Percentiles rank a stretch among this genome's conserved stretches.
Conservation (phyloP, 345 rosid species). For the Cardamine chenopodiifolia region DNA sequence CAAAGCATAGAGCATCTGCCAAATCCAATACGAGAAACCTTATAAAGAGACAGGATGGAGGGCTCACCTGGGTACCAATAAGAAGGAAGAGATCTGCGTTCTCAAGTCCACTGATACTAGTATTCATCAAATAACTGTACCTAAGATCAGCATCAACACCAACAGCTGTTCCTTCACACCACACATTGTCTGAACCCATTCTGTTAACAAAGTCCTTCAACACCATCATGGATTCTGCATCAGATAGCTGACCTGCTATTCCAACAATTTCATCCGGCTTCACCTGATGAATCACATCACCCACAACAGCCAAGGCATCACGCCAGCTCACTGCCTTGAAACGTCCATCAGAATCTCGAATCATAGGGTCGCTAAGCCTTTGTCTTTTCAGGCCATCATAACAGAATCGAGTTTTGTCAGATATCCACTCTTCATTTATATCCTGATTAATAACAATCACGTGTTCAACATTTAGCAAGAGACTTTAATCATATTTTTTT, state of each 20-base stretch:
- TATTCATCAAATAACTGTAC: constrained; percentile 90
- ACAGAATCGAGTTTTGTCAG: constrained; percentile 93
- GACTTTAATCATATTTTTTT: not conserved
- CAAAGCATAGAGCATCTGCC: not conserved
- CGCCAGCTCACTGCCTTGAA: constrained; percentile 93
- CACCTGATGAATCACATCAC: constrained; percentile 74
- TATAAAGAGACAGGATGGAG: not conserved
- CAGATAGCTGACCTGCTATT: constrained; percentile 85
- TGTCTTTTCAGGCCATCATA: constrained; percentile 99
- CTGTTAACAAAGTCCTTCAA: constrained; percentile 88
- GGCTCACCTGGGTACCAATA: constrained; percentile 88
- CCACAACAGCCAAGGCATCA: constrained; percentile 91
- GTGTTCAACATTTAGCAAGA: constrained; percentile 19
- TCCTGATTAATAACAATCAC: constrained; percentile 60
- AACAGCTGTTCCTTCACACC: constrained; percentile 89
- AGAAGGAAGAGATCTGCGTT: constrained; percentile 92
- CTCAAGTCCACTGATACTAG: constrained; percentile 85
- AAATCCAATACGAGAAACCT: not conserved
- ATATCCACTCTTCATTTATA: constrained; percentile 99
- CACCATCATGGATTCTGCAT: constrained; percentile 99
- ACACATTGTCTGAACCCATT: constrained; percentile 93
- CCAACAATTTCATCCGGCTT: constrained; percentile 91
- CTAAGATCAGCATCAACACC: constrained; percentile 88
- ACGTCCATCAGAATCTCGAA: constrained; percentile 89
- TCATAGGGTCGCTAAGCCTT: constrained; percentile 98